Base-by-base conservation (phyloP, 768 basidiomycete species). In the Phlebiopsis gigantea region DNA sequence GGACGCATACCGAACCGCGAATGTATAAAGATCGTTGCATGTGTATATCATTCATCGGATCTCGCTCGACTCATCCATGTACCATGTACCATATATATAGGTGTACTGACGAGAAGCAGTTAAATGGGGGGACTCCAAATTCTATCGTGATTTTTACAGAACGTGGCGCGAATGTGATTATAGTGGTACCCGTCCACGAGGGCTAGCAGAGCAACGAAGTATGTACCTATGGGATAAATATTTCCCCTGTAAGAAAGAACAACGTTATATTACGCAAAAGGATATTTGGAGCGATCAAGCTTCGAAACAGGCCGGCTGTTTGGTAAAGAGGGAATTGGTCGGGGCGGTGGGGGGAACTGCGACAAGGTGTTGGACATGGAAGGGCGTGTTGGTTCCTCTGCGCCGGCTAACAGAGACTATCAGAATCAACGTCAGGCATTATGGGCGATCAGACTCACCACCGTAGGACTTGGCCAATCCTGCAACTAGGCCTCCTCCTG, bases 321-420 rank as follows among this genome's bases (percentile, higher is more conserved):
- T 9, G 63, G 60, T 22, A 59, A 49, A 12, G 61, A 51, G 7
- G 65, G 60, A 21, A 63, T 44, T 30, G 62, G 64, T 48, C 54
- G 57, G 15, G 63, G 63, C 14, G 62, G 59, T 22, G 45, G 60
- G n/a, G 74, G 68, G 64, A 78, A 75, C 55, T 71, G 66, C 10
- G 69, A 61, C 43, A 3, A 39, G 76, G 59, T 17, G 72, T 66
- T 21, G 72, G 51, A 53, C 12, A 65, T 41, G 41, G 56, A 50
- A 28, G 55, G 26, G 6, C 31, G n/a, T 29, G 57, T 49, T 19
- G 56, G 22, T 17, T 58, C 61, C 26, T 47, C 57, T 7, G 55
- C 55, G n/a, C 42, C 45, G 21, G 56, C 41, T 41, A 49, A n/a
- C 29, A 22, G 21, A 21, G 2, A 45, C 41, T 51, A 28, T 34